Base-by-base conservation (phyloP, 768 basidiomycete species). In the Suillus hirtellus region DNA sequence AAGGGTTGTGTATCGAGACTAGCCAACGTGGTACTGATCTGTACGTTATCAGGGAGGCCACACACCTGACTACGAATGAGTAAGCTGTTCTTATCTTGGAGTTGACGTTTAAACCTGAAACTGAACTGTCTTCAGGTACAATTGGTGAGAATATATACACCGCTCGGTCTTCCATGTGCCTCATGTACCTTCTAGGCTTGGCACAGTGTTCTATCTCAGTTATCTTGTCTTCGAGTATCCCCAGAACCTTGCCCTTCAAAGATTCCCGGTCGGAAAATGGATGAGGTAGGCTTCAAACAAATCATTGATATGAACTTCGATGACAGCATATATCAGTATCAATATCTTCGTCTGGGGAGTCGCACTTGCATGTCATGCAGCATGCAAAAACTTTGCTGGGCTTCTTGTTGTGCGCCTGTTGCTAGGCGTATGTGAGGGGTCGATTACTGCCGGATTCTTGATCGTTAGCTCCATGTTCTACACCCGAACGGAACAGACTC, bases 381-480 rank as follows among this genome's bases (percentile, higher is more conserved):
- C 87, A 1, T 89, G 89, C 79, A 86, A 78, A 66, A 85, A 82
- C 68, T 90, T 89, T 65, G 81, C 80, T 0, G 84, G 85, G 1
- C 77, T 89, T 4, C 83, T 89, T 65, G 79, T 78, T 14, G 84
- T 85, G n/a, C 83, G 88, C n/a, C 69, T 89, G 12, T 78, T 89
- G 21, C 74, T 90, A 7, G 89, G 89, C n/a, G 80, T 84, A 73
- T 89, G 88, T 69, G 88, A 90, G 72, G 88, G 79, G 14, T 62
- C 61, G 5, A 86, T 88, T 65, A 89, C 88, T 0, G 85, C 89
- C 2, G 88, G 87, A 0, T 88, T 89, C 72, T 75, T 90, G 80
- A 86, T 89, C 60, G 86, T 89, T 61, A 88, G 79, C 44, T 82
- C 85, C 37, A 88, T 89, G 88, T 89, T 89, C 69, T 89, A 89